Percentiles rank a stretch among this genome's conserved stretches.
Evolutionary conservation across 1,284 basidiomycete genomes (phyloP).

Genomic region (Coriolopsis trogii): DNA sequence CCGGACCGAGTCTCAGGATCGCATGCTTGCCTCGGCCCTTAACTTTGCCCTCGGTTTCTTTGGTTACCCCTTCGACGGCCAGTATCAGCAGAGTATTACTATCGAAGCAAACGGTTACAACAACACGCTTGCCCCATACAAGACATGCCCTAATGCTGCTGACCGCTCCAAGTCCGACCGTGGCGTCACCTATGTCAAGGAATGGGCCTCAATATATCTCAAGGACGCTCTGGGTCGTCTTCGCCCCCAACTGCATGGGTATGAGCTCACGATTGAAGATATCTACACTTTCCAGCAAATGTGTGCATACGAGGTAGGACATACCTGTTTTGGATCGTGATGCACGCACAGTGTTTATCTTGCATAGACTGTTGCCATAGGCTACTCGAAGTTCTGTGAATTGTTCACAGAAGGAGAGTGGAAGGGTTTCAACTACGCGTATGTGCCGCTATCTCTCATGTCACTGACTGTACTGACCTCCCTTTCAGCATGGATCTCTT

Average conservation of each 20-base stretch:
- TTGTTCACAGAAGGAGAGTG: conserved; percentile 91
- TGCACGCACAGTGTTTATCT: neutral
- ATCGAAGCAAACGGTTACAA: conserved; percentile 76
- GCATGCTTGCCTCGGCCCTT: conserved; percentile 81
- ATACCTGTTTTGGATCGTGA: neutral
- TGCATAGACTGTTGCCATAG: conserved; percentile 81
- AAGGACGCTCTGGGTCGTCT: conserved; percentile 67
- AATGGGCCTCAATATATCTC: conserved; percentile 78
- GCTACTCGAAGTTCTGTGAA: conserved; percentile 88
- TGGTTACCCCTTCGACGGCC: conserved; percentile 75
- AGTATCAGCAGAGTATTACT: conserved; percentile 82
- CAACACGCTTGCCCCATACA: conserved; percentile 78
- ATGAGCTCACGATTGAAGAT: conserved; percentile 71
- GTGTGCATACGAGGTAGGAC: conserved; percentile 79
- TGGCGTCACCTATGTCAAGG: conserved; percentile 53
- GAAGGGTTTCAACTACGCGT: conserved; percentile 87
- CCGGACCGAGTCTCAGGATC: conserved; percentile 87
- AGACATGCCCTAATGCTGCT: conserved; percentile 70
- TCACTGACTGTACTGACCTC: neutral
- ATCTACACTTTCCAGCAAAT: conserved; percentile 75
- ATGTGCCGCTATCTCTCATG: conserved; percentile 31
- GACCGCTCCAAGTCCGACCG: conserved; percentile 53
- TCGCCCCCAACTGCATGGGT: conserved; percentile 61
- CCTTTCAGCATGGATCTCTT: conserved; percentile 39
- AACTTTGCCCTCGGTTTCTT: conserved; percentile 91